Base-by-base conservation (phyloP, 495 filamentous ascomycete species). In the Aspergillus leporis region DNA sequence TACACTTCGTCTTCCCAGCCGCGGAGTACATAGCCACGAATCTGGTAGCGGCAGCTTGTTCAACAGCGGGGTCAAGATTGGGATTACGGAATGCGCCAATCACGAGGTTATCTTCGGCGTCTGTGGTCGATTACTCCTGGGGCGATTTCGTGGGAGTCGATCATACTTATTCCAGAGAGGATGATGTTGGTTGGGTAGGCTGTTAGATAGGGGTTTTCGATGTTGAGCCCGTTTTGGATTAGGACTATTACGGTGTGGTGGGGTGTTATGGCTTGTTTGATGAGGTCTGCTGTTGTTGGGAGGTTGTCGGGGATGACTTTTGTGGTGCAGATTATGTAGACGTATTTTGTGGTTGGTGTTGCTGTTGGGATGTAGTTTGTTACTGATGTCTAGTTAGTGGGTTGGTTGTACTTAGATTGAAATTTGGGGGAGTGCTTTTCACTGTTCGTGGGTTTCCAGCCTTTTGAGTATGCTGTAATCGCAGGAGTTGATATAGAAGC, bases 191-290 rank as follows among this genome's bases (percentile, higher is more conserved):
- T 25, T 0, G 84, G 84, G 60, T 83, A 87, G 0, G 70, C 66
- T 4, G 58, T 53, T 28, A 81, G 56, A 16, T 85, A 60, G 0
- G 83, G 84, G 8, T 74, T 74, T 61, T 87, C 84, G 59, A 87
- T 86, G 59, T 83, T 81, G 12, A 87, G 71, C 4, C 84, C 85
- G 59, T 87, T 88, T 63, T 87, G 85, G 34, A 83, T 71, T 1
- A 88, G 72, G 0, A 84, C 70, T 41, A 87, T 81, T 3, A 71
- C 71, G 0, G 84, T 81, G 40, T 78, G 65, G 4, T 72, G 66
- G 0, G 73, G 66, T 0, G 78, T 79, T 5, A 80, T 65, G 18
- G 83, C 79, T 8, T 86, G 75, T 6, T 65, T 63, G 18, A 84
- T 76, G 25, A 89, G 70, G 0, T 77, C 62, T 30, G 49, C 52